Base-by-base conservation (phyloP, 306 rosid species). In the Begonia loranthoides region DNA sequence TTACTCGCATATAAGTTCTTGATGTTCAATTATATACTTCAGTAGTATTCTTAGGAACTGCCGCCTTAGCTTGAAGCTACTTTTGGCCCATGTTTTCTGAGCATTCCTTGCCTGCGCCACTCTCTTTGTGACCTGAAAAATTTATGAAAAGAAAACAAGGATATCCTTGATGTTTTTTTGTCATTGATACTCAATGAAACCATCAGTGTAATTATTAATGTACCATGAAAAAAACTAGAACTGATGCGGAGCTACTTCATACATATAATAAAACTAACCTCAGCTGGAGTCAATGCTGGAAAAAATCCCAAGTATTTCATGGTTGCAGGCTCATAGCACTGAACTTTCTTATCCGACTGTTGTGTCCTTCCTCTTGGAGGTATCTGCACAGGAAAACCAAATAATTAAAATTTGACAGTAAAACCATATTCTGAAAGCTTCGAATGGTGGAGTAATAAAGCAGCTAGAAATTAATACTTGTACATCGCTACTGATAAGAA, bases 1-100 rank as follows among this genome's bases (percentile, higher is more conserved):
- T 78, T 82, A 90, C 99, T 87, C 84, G 85, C 96, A 87, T 75
- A 87, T 83, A 57, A 87, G 94, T 52, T 79, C 80, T 64, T 87
- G 96, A 70, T 87, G 82, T 46, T 80, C 84, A 52, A 87, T 67
- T 55, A 87, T 83, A 62, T 83, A 87, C 77, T 87, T 84, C 46
- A 87, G 68, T 59, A 87, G 87, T 71, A 87, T 80, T 17, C 90
- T 82, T 60, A 87, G 73, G 78, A 87, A 81, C 65, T 63, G 68
- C 50, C 96, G 94, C 45, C 96, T 80, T 76, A 83, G 90, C 84
- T 80, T 87, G 80, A 87, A 87, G 70, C 90, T 73, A 64, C 94
- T 83, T 72, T 80, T 78, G 33, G 83, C 82, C 96, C 96, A 87
- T 69, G 63, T 63, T 68, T 76, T 78, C 58, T 87, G 96, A 14